phyloP scores from a whole-genome alignment of 257 asterid genomes.

The Rubia yunnanensis region DNA sequence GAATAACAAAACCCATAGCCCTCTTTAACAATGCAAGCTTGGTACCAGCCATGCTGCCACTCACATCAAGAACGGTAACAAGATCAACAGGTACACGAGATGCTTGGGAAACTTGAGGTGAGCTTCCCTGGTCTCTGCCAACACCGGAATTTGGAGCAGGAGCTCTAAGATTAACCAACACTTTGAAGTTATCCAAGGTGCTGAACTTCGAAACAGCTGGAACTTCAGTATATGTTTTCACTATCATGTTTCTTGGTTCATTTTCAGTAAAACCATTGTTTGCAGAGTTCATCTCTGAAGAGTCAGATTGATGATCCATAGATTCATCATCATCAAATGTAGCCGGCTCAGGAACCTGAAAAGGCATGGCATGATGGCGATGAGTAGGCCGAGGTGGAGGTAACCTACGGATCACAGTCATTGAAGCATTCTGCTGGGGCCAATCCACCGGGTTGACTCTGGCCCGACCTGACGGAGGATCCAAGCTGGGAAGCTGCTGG shows the following conservation, averaged over 20 bases:
- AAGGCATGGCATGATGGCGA: conserved; percentile 30
- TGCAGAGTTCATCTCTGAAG: conserved; percentile 21
- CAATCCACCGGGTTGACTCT: conserved; percentile 49
- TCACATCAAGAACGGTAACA: conserved; percentile 93
- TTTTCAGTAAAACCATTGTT: conserved; percentile 15
- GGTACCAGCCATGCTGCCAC: conserved; percentile 99
- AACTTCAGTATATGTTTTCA: conserved; percentile 67
- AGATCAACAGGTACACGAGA: conserved; percentile 94
- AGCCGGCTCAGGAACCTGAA: conserved; percentile 74
- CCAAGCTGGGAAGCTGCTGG: conserved; percentile 47
- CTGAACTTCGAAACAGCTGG: conserved; percentile 43
- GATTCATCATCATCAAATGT: conserved; percentile 79
- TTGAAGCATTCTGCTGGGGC: conserved; percentile 47
- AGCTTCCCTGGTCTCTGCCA: conserved; percentile 17
- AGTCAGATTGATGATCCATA: conserved; percentile 37
- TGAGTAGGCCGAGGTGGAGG: conserved; percentile 68
- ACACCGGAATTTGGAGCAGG: conserved; percentile 58
- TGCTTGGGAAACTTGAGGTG: conserved; percentile 33
- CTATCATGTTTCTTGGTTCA: conserved; percentile 34
- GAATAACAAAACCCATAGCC: conserved; percentile 97
- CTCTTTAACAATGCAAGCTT: conserved; percentile 90
- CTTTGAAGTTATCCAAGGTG: conserved; percentile 39
- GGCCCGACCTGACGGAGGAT: conserved; percentile 38
- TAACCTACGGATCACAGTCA: conserved; percentile 52
- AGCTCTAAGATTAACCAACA: conserved; percentile 74